Percentiles rank a stretch among this genome's conserved stretches.
phyloP scores from a whole-genome alignment of 352 stramenopile genomes.

The Aphanomyces cochlioides region DNA sequence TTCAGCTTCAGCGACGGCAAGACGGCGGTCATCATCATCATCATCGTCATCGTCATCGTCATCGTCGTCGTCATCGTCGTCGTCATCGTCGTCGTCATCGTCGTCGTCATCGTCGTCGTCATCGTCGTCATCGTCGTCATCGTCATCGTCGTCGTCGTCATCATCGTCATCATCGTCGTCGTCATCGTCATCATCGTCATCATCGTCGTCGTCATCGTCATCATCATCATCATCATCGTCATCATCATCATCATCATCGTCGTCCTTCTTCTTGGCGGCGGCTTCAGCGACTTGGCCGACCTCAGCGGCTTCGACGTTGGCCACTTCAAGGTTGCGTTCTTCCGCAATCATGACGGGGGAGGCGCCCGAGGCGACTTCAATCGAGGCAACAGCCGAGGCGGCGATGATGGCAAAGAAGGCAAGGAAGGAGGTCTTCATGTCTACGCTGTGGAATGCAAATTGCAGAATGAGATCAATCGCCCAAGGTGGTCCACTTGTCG shows the following conservation, averaged over 20 bases:
- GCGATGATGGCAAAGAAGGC: too few species aligned
- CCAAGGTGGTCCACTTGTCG: too few species aligned
- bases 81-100: slow-evolving; percentile 22
- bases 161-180: not conserved
- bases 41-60: slow-evolving; percentile 28
- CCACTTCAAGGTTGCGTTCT: not conserved
- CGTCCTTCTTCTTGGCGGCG: not conserved
- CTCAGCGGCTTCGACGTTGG: not conserved
- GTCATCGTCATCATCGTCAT: not conserved
- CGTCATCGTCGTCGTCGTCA: not conserved
- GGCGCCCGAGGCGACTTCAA: too few species aligned
- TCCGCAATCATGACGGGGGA: too few species aligned
- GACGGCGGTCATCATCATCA: too few species aligned
- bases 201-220: not conserved
- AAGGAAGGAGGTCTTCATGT: too few species aligned
- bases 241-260: slow-evolving; percentile 13
- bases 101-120: slow-evolving; percentile 4
- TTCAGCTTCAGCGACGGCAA: not conserved
- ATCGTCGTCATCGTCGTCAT: not conserved
- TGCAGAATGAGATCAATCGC: too few species aligned
- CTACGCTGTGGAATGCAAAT: too few species aligned
- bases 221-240: slow-evolving; percentile 13
- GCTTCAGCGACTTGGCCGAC: not conserved
- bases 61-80: slow-evolving; percentile 32
- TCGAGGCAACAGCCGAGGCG: too few species aligned